phyloP scores from a whole-genome alignment of 2,329 filamentous ascomycete species.

The Sclerotiophoma versabilis region DNA sequence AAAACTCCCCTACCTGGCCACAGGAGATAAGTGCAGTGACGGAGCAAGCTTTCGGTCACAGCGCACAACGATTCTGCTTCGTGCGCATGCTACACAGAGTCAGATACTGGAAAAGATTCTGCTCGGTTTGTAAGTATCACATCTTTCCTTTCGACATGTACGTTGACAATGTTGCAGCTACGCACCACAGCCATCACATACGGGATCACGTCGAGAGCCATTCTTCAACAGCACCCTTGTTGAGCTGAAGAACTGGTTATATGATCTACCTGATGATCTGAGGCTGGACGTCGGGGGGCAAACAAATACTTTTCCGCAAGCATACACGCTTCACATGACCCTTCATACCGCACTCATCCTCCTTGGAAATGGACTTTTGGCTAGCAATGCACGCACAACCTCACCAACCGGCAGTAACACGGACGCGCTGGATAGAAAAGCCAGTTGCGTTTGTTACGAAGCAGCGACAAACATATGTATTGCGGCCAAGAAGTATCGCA shows the following conservation, averaged over 20 bases:
- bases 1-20: background rate
- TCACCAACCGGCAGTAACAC: slow-evolving; percentile 9
- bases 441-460: background rate
- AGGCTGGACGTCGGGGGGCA: slow-evolving; percentile 28
- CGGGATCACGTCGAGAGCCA: slow-evolving; percentile 20
- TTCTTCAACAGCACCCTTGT: slow-evolving; percentile 44
- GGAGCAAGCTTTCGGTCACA: background rate
- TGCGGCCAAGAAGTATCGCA: slow-evolving; percentile 30
- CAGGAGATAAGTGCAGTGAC: no score
- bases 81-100: background rate
- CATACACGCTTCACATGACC: slow-evolving; percentile 46
- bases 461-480: slow-evolving; percentile 1
- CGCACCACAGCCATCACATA: slow-evolving; percentile 38
- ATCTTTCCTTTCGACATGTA: background rate
- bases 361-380: slow-evolving; percentile 41
- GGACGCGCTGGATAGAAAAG: slow-evolving; percentile 35
- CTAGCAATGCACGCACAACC: slow-evolving; percentile 27
- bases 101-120: slow-evolving; percentile 2
- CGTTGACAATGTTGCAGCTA: slow-evolving; percentile 18
- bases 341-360: slow-evolving; percentile 47
- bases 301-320: slow-evolving; percentile 33
- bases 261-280: slow-evolving; percentile 42
- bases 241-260: slow-evolving; percentile 47
- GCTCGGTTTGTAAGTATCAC: background rate
- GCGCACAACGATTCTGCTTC: background rate